Evolutionary conservation across 305 asterid species (phyloP), one percentile per base, ranked within the genome.

Genomic region (Plantago coronopus): DNA sequence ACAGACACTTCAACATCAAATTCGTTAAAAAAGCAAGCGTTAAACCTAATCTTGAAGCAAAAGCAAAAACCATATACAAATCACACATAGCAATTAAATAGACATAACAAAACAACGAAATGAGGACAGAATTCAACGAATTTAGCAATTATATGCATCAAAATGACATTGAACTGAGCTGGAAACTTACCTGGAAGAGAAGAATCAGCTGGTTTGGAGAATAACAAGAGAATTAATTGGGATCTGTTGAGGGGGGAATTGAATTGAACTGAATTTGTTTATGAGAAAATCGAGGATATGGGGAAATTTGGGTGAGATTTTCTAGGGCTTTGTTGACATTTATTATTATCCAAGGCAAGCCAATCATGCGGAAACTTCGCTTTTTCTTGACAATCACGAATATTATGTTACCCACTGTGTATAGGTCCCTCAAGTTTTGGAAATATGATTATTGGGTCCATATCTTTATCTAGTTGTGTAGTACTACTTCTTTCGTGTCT

Each of bases 11-110:
- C 46, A 72, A 65, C 77, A 73, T 80, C 85, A 74, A 75, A 67
- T 76, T 69, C 79, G 76, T 70, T 70, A 69, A 65, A 72, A 68
- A 69, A 53, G 63, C 55, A 65, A 68, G n/a, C 13, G 62, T 45
- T 59, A 65, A 38, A 38, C 72, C 69, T 42, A 76, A 74, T 64
- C 81, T 72, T 76, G 64, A 80, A 73, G 75, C 77, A 72, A 80
- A 83, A 69, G 78, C 79, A 43, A 25, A 63, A 60, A 46, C 23
- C 38, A 53, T 47, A 49, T 58, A 50, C 29, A 17, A 61, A 60
- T 34, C 55, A 61, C 4, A 47, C 48, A 48, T 46, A 53, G 59
- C 37, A 12, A 38, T 21, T 13, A 50, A 49, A 11, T 20, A 38
- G 2, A 38, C 15, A 38, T 2, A 10, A 0, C 2, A 38, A 38